Evolutionary conservation across 768 basidiomycete species (phyloP), one percentile per base, ranked within the genome.

Genomic region (Lyophyllum shimeji): DNA sequence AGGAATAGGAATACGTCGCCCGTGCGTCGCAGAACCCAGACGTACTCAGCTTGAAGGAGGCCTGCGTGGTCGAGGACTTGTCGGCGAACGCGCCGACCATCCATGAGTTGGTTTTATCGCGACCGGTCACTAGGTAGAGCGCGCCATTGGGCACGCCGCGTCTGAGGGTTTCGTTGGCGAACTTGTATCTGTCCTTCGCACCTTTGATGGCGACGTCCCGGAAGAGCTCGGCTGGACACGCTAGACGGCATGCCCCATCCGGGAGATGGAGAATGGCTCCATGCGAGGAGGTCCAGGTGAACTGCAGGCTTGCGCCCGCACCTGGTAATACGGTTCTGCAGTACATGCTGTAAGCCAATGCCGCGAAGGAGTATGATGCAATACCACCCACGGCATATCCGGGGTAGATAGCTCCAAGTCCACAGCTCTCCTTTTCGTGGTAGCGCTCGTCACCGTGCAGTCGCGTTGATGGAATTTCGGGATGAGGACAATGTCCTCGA

Each of bases 81-180:
- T 59, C 47, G 20, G 57, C 47, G 40, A 60, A 60, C 11, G 59
- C 48, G 9, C 59, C 59, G 3, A 60, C 53, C 50, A 56, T 59
- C 62, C 64, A 63, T 6, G 60, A 53, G 9, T 21, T 15, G 12
- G 60, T 50, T 51, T 67, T 67, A 47, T 65, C 66, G 31, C 33
- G 55, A 12, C 62, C 63, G 9, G 64, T 64, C 6, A 67, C 40
- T 20, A 65, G 59, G 52, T 58, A 65, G n/a, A 65, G 46, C 23
- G 61, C 24, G 43, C 60, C 65, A 40, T 59, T 61, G n/a, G 57
- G 49, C 20, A 59, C 52, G 18, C 50, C n/a, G 18, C 61, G 54
- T 24, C 53, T 46, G 43, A 60, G 59, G 0, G 52, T 54, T 7
- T 40, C 44, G 24, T 59, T 60, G 23, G 45, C 53, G n/a, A 58